These are phyloP conservation scores for Huntiella abstrusa DNA, from an alignment of 2,329 filamentous ascomycete genomes.

Conservation along the genomic window DNA sequence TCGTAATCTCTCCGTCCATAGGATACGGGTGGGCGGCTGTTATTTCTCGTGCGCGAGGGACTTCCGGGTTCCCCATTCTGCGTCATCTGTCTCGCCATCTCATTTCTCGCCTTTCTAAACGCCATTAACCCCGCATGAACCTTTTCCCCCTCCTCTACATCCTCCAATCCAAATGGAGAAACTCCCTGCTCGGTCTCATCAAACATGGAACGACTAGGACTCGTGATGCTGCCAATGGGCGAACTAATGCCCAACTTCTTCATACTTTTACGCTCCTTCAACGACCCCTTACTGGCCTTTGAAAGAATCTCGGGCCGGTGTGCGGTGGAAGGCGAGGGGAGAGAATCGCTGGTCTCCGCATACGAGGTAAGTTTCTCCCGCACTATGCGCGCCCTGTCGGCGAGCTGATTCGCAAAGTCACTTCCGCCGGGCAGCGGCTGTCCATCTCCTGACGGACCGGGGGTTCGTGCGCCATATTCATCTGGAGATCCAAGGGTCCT, in stretches of 20 bases:
- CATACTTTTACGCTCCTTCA: slow-evolving; percentile 39
- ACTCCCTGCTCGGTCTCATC: not conserved
- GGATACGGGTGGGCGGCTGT: slow-evolving; percentile 24
- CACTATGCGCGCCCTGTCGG: slow-evolving; percentile 49
- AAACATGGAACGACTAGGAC: slow-evolving; percentile 18
- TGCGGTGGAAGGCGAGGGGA: slow-evolving; percentile 17
- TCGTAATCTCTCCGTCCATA: slow-evolving; percentile 20
- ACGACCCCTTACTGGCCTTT: slow-evolving; percentile 49
- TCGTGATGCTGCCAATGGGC: slow-evolving; percentile 14
- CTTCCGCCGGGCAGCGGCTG: slow-evolving; percentile 21
- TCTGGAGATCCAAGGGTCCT: slow-evolving; percentile 20
- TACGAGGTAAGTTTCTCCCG: slow-evolving; percentile 55
- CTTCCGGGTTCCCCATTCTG: slow-evolving; percentile 29
- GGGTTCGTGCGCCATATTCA: not conserved
- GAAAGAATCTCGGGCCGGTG: slow-evolving; percentile 27
- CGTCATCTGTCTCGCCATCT: slow-evolving; percentile 29
- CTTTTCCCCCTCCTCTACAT: slow-evolving; percentile 18
- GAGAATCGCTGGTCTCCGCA: slow-evolving; percentile 36
- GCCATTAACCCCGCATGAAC: slow-evolving; percentile 33
- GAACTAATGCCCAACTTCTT: slow-evolving; percentile 40
- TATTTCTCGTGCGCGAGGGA: slow-evolving; percentile 27
- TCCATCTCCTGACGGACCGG: slow-evolving; percentile 30
- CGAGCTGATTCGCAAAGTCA: slow-evolving; percentile 56
- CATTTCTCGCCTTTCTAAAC: slow-evolving; percentile 37
- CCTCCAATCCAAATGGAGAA: too few relatives aligned